Percentiles rank a stretch among this genome's conserved stretches.
phyloP scores from a whole-genome alignment of 1,284 basidiomycete species.

The Apiotrichum montevideense region DNA sequence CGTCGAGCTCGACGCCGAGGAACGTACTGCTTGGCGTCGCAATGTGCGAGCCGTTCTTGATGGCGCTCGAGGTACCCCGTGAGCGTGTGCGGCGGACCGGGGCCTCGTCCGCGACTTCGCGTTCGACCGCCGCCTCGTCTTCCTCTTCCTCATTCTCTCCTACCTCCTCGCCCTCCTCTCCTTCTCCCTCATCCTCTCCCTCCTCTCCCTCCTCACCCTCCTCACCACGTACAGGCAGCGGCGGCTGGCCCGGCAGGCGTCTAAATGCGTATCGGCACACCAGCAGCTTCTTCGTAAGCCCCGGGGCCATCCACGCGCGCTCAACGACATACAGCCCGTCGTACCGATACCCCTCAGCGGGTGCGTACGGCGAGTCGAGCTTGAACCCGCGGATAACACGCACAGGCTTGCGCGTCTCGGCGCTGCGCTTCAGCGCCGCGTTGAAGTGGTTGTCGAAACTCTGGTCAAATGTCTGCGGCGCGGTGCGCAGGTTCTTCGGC shows the following conservation, averaged over 20 bases:
- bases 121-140: neutral
- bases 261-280: slow-evolving; percentile 40
- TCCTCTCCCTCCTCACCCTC: slow-evolving; percentile 4
- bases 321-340: slow-evolving; percentile 47
- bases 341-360: slow-evolving; percentile 45
- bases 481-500: slow-evolving; percentile 47
- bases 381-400: slow-evolving; percentile 50
- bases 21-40: no score
- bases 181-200: neutral
- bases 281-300: slow-evolving; percentile 31
- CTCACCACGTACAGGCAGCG: slow-evolving; percentile 13
- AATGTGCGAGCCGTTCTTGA: no score
- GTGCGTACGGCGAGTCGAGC: slow-evolving; percentile 33
- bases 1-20: no score
- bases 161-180: neutral
- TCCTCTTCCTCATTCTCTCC: slow-evolving; percentile 1
- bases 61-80: no score
- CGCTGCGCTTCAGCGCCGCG: slow-evolving; percentile 39
- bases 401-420: slow-evolving; percentile 43
- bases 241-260: slow-evolving; percentile 28
- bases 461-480: slow-evolving; percentile 47
- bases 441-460: slow-evolving; percentile 42
- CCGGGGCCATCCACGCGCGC: slow-evolving; percentile 38
- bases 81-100: no score
- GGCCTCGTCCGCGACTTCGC: no score